Evolutionary conservation across 2,329 filamentous ascomycete genomes (phyloP), one percentile per base, ranked within the genome.

Genomic region (Fusarium citri): DNA sequence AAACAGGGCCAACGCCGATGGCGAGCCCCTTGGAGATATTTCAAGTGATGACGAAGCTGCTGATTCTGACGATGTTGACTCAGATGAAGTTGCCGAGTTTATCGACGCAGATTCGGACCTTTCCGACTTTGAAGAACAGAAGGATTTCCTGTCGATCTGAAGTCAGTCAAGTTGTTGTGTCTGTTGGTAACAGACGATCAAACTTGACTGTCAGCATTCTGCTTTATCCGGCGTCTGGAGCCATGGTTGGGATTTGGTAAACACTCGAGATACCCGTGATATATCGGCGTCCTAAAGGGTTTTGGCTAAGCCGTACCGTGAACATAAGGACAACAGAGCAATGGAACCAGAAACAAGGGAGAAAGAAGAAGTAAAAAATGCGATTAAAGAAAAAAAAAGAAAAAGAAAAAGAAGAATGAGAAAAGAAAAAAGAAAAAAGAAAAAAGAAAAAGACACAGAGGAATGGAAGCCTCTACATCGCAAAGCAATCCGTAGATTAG

Each of bases 31-130:
- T 77, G 90, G 86, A 76, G 93, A 96, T 76, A 74, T 93, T 50
- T 94, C 92, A 60, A 95, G 92, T 83, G 92, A 94, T 75, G 92
- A 94, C 69, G 92, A 90, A 66, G 83, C 83, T 69, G 88, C 89
- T 71, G 88, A 91, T 77, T 92, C 89, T 77, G 91, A 94, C 78
- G 92, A 95, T 78, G 87, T 93, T 75, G 92, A 94, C 80, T 94
- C 92, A 57, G 92, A 94, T 77, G 88, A 88, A 68, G 85, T 91
- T 63, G 89, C 91, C 75, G 89, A 91, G 78, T 89, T 90, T 74
- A 84, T 91, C 67, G 82, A 85, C 59, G 84, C 87, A 64, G 85
- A 87, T 60, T 83, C 80, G 60, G 82, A 85, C 55, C 85, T 87
- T 69, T 79, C 83, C 57, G 87, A 88, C 68, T 86, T 89, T 76